Conservation (phyloP, 805 yeast species). For the Teunomyces pallodes region DNA sequence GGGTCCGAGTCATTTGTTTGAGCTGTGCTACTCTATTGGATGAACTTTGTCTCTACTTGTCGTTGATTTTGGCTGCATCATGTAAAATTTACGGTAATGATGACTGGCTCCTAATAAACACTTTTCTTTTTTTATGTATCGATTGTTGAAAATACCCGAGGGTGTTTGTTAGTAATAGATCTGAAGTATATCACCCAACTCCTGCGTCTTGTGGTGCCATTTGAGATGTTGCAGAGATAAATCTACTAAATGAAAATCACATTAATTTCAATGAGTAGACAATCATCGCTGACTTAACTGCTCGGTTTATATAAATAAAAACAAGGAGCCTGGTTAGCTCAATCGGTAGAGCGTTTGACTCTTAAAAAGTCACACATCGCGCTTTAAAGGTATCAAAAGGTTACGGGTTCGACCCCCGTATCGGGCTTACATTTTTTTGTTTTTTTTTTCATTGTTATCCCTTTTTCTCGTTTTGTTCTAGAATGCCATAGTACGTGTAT, state of each 20-base stretch:
- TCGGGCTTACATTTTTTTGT: conserved; percentile 1
- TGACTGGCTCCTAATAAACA: no score
- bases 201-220: no score
- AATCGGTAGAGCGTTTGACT: conserved; percentile 5
- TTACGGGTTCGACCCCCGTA: conserved; percentile 5
- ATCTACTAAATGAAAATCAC: neutral
- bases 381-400: conserved; percentile 1
- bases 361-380: neutral
- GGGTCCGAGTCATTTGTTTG: no score
- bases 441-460: neutral
- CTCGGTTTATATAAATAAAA: neutral
- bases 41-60: no score
- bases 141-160: no score
- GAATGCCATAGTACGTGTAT: neutral
- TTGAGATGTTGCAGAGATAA: no score
- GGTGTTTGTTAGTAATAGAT: no score
- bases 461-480: neutral
- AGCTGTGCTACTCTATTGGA: neutral
- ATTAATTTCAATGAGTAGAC: neutral
- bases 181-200: no score
- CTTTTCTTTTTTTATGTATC: no score
- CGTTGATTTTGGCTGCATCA: no score
- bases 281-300: neutral
- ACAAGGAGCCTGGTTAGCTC: conserved; percentile 2
- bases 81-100: no score